Base-by-base conservation (phyloP, 805 yeast genomes). In the Wickerhamomyces ciferrii region DNA sequence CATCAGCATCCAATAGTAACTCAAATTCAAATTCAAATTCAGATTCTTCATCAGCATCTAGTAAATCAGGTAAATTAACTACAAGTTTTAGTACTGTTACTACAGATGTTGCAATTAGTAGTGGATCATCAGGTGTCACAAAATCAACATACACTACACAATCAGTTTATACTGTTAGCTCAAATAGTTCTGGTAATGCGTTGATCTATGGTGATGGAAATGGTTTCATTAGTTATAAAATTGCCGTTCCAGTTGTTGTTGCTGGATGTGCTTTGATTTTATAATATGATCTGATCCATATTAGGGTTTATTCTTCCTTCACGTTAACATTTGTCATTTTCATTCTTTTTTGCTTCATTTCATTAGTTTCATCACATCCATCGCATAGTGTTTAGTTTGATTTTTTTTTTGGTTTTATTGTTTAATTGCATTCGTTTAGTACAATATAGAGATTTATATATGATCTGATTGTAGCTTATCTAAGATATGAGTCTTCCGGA, bases 91-190 rank as follows among this genome's bases (percentile, higher is more conserved):
- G 31, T 9, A 24, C 35, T 17, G 17, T 18, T 4, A 29, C 14
- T 5, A 18, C 39, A 8, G 19, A 34, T 5, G 39, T 43, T 24
- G 18, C 51, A 9, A 47, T 8, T 43, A 53, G 53, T 2, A 39
- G 46, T 39, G 56, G 53, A 1, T 42, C 49, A n/a, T 42, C 50
- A 27, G 56, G 56, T n/a, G 46, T 15, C 1, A 32, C 21, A 35
- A 50, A 53, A 3, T 43, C 54, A 2, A 48, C 47, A 23, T 53
- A 42, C 44, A 51, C 56, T 14, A 47, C 53, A 6, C 40, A 43
- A 3, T 43, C 44, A 2, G 46, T 51, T 13, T 47, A 47, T 43
- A 48, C 54, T 2, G 25, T 37, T 3, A 43, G 41, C 44, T 43
- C 51, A 6, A 51, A 51, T 46, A 19, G 45, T 9, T 41, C 53